Evolutionary conservation across 202 grass and related monocot genomes (phyloP).

Genomic region (Setaria viridis): DNA sequence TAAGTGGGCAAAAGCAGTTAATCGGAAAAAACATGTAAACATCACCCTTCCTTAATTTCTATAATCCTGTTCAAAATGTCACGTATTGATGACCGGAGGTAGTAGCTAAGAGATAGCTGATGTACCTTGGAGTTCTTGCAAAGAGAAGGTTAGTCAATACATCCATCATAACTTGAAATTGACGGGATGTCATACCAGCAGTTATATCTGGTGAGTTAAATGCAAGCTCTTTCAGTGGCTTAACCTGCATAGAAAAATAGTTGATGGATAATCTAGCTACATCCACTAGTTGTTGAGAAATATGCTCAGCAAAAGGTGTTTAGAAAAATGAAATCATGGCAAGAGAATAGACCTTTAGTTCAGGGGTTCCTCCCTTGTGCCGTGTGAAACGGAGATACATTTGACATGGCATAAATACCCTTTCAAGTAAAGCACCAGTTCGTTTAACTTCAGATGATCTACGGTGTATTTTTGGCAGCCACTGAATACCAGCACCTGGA

Average conservation of each 20-base stretch:
- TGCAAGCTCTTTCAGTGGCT: conserved; percentile 88
- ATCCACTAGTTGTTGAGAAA: conserved; percentile 25
- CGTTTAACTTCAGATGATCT: conserved; percentile 85
- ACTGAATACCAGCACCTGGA: conserved; percentile 98
- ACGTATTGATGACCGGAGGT: background rate
- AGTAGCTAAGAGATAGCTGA: conserved; percentile 43
- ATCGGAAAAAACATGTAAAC: background rate
- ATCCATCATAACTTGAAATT: conserved; percentile 99
- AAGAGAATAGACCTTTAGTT: conserved; percentile 75
- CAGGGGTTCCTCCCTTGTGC: conserved; percentile 93
- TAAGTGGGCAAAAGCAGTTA: background rate
- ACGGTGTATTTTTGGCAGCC: conserved; percentile 89
- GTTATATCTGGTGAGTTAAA: conserved; percentile 97
- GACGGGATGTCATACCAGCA: conserved; percentile 97
- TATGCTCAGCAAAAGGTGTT: conserved; percentile 31
- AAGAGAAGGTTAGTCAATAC: conserved; percentile 98
- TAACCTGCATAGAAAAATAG: conserved; percentile 76
- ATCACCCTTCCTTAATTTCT: background rate
- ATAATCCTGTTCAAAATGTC: background rate
- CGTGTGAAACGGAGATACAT: conserved; percentile 95
- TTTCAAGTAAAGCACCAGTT: conserved; percentile 93
- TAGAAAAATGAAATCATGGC: conserved; percentile 35
- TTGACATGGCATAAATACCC: conserved; percentile 98
- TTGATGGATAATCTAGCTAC: conserved; percentile 43
- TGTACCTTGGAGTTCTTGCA: conserved; percentile 81